These are phyloP conservation scores for Diaporthe sp. DNA, from an alignment of 2,329 filamentous ascomycete species.

Conservation along the genomic window DNA sequence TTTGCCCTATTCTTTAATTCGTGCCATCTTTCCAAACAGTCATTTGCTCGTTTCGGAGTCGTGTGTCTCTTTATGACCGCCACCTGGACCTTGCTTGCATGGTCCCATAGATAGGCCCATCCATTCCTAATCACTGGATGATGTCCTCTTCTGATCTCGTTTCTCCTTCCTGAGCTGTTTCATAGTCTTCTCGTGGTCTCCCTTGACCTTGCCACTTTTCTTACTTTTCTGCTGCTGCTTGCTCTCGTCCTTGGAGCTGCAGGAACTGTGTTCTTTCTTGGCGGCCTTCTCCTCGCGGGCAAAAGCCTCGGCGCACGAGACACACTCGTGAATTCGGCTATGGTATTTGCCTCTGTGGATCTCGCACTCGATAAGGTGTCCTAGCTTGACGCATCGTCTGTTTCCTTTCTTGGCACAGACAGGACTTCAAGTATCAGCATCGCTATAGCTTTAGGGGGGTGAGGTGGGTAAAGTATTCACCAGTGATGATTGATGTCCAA, in stretches of 20 bases:
- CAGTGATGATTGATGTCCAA: conserved; percentile 29
- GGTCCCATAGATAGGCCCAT: neutral
- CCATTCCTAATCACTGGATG: neutral
- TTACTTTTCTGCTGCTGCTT: neutral
- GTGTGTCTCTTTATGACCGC: neutral
- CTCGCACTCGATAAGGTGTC: conserved; percentile 33
- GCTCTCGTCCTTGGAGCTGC: neutral
- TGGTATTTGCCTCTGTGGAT: conserved; percentile 26
- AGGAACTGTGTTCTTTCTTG: neutral
- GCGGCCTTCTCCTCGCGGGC: conserved; percentile 16
- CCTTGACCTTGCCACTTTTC: conserved; percentile 15
- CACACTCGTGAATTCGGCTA: conserved; percentile 13
- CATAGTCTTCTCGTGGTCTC: conserved; percentile 9
- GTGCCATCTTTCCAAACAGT: neutral
- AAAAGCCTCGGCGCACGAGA: conserved; percentile 24
- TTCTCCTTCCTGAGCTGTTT: conserved; percentile 28
- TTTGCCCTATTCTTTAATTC: neutral
- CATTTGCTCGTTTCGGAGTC: neutral
- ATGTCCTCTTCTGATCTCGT: neutral
- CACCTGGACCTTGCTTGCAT: neutral
- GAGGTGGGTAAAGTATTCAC: neutral
- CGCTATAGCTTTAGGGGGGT: neutral
- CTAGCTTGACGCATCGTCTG: conserved; percentile 30
- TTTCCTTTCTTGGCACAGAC: conserved; percentile 37
- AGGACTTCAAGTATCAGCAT: conserved; percentile 11